Conservation (phyloP, 2,329 filamentous ascomycete genomes). For the Xylaria sp. region DNA sequence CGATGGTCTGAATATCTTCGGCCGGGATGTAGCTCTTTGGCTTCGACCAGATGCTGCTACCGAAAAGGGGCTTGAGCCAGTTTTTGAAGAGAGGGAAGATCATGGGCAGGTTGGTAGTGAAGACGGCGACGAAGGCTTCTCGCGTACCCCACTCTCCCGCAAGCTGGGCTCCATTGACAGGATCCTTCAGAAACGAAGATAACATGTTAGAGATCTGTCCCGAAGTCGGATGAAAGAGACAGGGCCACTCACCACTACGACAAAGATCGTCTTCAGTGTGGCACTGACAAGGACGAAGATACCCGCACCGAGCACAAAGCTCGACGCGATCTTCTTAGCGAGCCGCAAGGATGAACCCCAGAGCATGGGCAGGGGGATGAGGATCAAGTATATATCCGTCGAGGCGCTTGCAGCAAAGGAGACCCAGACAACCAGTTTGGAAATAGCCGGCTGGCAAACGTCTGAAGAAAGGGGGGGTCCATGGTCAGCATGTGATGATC, state of each 20-base stretch:
- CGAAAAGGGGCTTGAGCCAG: slow-evolving; percentile 34
- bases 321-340: slow-evolving; percentile 36
- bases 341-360: slow-evolving; percentile 35
- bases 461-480: slow-evolving; percentile 13
- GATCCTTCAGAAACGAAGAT: slow-evolving; percentile 30
- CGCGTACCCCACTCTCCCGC: slow-evolving; percentile 40
- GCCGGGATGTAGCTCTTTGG: not conserved
- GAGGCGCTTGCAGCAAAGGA: slow-evolving; percentile 47
- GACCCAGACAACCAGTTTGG: slow-evolving; percentile 42
- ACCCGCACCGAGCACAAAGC: slow-evolving; percentile 35
- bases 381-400: slow-evolving; percentile 56
- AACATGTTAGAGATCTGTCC: not conserved
- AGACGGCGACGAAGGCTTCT: slow-evolving; percentile 41
- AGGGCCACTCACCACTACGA: slow-evolving; percentile 31
- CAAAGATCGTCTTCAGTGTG: slow-evolving; percentile 35
- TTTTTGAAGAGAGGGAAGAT: slow-evolving; percentile 42
- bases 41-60: slow-evolving; percentile 8
- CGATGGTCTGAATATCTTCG: slow-evolving; percentile 4
- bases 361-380: slow-evolving; percentile 51
- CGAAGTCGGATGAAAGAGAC: not conserved
- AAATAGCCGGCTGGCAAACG: slow-evolving; percentile 43
- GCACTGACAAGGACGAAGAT: slow-evolving; percentile 39
- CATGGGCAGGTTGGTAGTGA: slow-evolving; percentile 41
- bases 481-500: slow-evolving; percentile 9
- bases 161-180: slow-evolving; percentile 37